Percentiles rank a stretch among this genome's conserved stretches.
Conservation (phyloP, 495 filamentous ascomycete species). For the Neurospora cerealis region DNA sequence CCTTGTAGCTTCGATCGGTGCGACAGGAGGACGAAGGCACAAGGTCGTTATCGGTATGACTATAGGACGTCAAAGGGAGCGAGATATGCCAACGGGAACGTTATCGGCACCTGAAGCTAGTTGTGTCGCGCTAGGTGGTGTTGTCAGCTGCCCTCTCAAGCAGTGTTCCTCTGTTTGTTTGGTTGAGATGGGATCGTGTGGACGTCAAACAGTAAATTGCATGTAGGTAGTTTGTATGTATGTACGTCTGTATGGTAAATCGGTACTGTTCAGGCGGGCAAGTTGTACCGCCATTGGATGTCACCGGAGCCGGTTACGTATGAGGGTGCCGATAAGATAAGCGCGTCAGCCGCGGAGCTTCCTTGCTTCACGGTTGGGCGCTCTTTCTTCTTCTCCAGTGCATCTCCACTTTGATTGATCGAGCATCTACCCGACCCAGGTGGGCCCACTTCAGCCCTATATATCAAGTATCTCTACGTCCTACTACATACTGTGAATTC, state of each 20-base stretch:
- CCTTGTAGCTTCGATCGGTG: background rate
- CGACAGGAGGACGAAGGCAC: background rate
- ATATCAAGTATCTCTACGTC: background rate
- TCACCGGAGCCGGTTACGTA: background rate
- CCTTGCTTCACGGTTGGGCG: background rate
- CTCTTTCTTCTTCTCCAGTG: background rate
- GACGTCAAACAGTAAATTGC: background rate
- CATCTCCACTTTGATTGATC: background rate
- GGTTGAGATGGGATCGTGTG: background rate
- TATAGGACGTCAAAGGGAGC: background rate
- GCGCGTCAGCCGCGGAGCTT: background rate
- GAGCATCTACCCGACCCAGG: background rate
- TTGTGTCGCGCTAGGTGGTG: background rate
- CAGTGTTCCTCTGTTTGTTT: background rate
- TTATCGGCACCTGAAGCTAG: background rate
- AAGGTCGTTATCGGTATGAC: background rate
- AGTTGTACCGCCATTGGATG: background rate
- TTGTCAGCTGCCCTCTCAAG: background rate
- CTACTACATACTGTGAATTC: background rate
- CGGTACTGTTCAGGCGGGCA: background rate
- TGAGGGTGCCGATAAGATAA: background rate
- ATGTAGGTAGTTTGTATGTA: background rate
- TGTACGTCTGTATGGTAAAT: background rate
- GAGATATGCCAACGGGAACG: background rate
- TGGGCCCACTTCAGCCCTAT: background rate